phyloP scores from a whole-genome alignment of 169 alveolate genomes.

The Cryptosporidium tyzzeri region DNA sequence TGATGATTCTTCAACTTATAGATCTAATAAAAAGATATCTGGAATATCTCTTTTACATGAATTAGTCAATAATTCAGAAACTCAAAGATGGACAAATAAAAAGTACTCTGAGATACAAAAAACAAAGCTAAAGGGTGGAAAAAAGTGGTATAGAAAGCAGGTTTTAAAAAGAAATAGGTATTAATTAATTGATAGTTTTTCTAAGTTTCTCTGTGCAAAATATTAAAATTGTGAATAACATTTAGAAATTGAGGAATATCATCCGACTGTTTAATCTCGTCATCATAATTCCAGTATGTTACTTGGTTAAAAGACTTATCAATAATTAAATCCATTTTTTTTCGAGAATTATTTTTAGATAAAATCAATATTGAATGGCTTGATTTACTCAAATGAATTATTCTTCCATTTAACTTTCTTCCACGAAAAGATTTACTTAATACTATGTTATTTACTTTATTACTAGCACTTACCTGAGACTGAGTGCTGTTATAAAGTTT shows the following conservation, averaged over 20 bases:
- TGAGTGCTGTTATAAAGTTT: background rate
- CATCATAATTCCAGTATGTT: conserved; percentile 66
- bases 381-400: background rate
- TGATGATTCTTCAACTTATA: conserved; percentile 30
- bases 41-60: conserved; percentile 54
- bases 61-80: conserved; percentile 37
- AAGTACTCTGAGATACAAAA: conserved; percentile 54
- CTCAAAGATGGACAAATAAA: conserved; percentile 74
- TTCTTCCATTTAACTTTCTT: conserved; percentile 43
- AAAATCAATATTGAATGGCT: background rate
- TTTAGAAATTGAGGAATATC: conserved; percentile 60
- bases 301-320: background rate
- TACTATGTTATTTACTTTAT: background rate
- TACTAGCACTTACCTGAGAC: background rate
- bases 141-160: conserved; percentile 68
- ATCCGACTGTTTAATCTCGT: conserved; percentile 9
- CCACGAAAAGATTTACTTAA: conserved; percentile 41
- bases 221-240: background rate
- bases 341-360: background rate
- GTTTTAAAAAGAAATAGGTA: conserved; percentile 46
- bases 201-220: background rate
- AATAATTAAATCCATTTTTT: background rate
- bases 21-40: conserved; percentile 1
- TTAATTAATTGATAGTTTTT: conserved; percentile 18
- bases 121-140: conserved; percentile 27